These are phyloP conservation scores for Acanthamoeba royreba DNA, from an alignment of 208 protist genomes.

Conservation along the genomic window DNA sequence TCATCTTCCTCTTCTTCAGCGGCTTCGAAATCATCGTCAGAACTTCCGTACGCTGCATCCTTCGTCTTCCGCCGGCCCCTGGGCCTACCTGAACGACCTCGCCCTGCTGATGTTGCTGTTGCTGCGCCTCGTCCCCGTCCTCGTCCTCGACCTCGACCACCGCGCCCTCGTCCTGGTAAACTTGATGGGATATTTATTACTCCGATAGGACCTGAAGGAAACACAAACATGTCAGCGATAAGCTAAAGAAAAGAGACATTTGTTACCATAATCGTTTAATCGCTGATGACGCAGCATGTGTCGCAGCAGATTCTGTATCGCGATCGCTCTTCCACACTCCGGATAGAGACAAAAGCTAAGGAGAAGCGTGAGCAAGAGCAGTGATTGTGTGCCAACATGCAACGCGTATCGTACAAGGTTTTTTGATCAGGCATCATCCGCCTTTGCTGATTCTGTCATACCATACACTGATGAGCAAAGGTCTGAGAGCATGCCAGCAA, in stretches of 20 bases:
- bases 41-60: not conserved
- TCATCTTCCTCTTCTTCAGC: not conserved
- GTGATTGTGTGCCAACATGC: not conserved
- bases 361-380: not conserved
- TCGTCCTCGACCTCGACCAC: not conserved
- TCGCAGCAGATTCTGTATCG: not conserved
- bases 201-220: not conserved
- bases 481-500: not conserved
- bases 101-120: not conserved
- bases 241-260: not conserved
- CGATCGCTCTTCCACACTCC: not conserved
- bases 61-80: not conserved
- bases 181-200: not conserved
- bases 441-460: not conserved
- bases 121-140: not conserved
- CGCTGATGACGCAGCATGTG: not conserved
- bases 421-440: not conserved
- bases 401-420: not conserved
- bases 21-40: not conserved
- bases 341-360: not conserved
- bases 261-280: not conserved
- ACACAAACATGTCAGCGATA: not conserved
- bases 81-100: not conserved
- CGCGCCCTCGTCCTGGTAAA: not conserved
- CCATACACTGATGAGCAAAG: not conserved